Percentiles rank a stretch among this genome's conserved stretches.
These are phyloP conservation scores for Stemphylium vesicarium DNA, from an alignment of 2,329 filamentous ascomycete genomes.

Conservation along the genomic window DNA sequence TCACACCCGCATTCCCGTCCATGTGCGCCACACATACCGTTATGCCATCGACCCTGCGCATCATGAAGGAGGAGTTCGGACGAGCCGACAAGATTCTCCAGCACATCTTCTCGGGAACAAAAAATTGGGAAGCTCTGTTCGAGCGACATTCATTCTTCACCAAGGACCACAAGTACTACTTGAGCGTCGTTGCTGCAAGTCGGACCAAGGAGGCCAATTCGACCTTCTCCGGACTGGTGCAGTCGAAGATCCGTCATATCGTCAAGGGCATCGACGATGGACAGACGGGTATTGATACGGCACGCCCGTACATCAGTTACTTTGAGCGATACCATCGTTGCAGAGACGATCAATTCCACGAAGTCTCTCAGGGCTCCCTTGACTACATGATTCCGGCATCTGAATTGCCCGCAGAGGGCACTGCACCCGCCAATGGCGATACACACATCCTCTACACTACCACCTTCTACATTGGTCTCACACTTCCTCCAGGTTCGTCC, in stretches of 20 bases:
- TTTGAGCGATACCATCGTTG: slow-evolving; percentile 83
- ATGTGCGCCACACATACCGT: slow-evolving; percentile 99
- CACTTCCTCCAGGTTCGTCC: slow-evolving; percentile 73
- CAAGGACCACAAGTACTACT: slow-evolving; percentile 90
- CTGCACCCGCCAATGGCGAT: slow-evolving; percentile 46
- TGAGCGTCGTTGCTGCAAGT: slow-evolving; percentile 84
- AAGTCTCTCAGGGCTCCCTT: slow-evolving; percentile 67
- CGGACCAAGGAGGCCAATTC: slow-evolving; percentile 83
- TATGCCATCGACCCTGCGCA: slow-evolving; percentile 79
- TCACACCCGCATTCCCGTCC: slow-evolving; percentile 94
- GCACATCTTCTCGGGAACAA: slow-evolving; percentile 77
- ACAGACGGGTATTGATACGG: slow-evolving; percentile 74
- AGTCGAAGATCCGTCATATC: slow-evolving; percentile 88
- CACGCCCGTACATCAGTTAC: slow-evolving; percentile 91
- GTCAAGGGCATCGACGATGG: slow-evolving; percentile 84
- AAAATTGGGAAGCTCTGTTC: slow-evolving; percentile 87
- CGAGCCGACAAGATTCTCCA: slow-evolving; percentile 79
- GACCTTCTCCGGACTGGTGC: slow-evolving; percentile 88
- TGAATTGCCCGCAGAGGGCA: slow-evolving; percentile 55
- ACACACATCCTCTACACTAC: slow-evolving; percentile 75
- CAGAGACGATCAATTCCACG: slow-evolving; percentile 65
- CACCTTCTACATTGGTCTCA: slow-evolving; percentile 92
- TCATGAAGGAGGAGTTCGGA: slow-evolving; percentile 83
- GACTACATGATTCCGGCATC: slow-evolving; percentile 62
- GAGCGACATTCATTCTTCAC: slow-evolving; percentile 93